Conservation (phyloP, 345 rosid genomes). For the Iberis pinnata region DNA sequence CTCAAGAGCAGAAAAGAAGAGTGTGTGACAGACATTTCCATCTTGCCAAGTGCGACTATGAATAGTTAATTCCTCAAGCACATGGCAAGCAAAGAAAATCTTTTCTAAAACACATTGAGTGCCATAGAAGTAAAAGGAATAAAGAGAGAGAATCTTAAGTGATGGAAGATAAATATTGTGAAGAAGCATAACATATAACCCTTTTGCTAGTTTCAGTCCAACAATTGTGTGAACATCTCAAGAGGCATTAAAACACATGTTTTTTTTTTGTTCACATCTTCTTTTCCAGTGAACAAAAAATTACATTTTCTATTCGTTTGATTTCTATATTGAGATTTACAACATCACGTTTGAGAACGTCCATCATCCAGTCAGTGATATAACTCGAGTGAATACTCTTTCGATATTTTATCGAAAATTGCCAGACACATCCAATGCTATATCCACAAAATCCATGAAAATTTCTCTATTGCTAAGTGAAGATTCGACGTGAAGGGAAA, state of each 20-base stretch:
- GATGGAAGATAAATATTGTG: neutral
- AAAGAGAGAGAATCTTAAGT: neutral
- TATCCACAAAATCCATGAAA: conserved; percentile 8
- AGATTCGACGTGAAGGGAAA: neutral
- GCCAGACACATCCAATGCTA: neutral
- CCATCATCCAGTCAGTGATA: neutral
- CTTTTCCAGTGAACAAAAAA: too few species aligned
- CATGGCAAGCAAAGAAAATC: conserved; percentile 5
- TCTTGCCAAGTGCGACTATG: neutral
- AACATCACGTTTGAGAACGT: neutral
- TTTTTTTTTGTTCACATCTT: too few species aligned
- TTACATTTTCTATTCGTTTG: too few species aligned
- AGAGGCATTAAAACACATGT: neutral
- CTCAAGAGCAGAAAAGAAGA: conserved; percentile 1
- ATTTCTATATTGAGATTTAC: neutral
- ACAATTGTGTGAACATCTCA: conserved; percentile 1
- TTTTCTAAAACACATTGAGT: conserved; percentile 1
- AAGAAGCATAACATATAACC: neutral
- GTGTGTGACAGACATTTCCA: neutral
- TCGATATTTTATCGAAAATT: neutral
- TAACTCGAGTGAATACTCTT: neutral
- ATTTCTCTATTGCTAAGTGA: neutral
- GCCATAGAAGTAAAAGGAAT: neutral
- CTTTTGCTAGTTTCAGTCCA: neutral
- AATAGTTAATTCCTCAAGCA: conserved; percentile 11